Percentiles rank a stretch among this genome's conserved stretches.
Conservation (phyloP, 73 alveolate species). For the Uronychia binucleata region DNA sequence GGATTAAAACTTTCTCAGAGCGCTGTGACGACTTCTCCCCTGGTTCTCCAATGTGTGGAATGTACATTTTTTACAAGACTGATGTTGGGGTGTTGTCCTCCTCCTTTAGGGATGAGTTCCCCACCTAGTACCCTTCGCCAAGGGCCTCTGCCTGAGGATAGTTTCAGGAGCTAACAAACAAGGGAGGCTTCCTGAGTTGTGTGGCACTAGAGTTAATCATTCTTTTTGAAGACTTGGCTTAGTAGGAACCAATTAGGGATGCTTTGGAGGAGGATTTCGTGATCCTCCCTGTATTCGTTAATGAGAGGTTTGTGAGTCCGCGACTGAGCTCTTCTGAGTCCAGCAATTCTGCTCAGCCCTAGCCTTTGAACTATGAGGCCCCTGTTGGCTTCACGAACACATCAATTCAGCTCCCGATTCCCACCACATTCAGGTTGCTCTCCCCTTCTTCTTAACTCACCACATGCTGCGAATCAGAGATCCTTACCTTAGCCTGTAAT, state of each 20-base stretch:
- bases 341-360: background rate
- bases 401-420: too few species aligned
- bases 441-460: background rate
- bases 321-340: background rate
- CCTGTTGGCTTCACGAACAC: background rate
- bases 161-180: background rate
- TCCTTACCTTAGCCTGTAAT: background rate
- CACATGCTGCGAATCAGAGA: background rate
- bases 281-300: too few species aligned
- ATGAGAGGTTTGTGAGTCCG: background rate
- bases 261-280: background rate
- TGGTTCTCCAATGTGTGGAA: background rate
- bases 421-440: background rate
- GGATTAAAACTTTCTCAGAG: background rate
- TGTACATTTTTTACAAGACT: background rate
- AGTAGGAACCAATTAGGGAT: background rate
- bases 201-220: too few species aligned
- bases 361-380: background rate
- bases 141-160: background rate
- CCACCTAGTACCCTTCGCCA: background rate
- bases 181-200: background rate
- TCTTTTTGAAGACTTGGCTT: background rate
- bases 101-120: background rate
- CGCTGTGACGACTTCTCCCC: background rate
- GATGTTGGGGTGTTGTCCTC: background rate